Base-by-base conservation (phyloP, 257 asterid species). In the Mitragyna speciosa region DNA sequence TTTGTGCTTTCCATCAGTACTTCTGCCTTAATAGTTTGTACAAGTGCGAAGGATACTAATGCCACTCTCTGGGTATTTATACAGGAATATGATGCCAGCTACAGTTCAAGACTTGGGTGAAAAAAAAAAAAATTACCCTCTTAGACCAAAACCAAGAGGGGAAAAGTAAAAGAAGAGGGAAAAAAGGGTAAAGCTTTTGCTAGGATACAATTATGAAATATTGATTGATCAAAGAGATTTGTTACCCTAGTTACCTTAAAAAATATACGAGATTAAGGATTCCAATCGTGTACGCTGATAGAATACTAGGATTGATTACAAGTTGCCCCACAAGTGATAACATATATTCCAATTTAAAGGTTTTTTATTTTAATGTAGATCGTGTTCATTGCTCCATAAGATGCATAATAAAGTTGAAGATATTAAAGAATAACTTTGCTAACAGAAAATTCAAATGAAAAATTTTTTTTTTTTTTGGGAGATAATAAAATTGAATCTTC, bases 1-100 rank as follows among this genome's bases (percentile, higher is more conserved):
- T 80, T 77, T 41, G 75, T 33, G 36, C 64, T 84, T 68, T 80
- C 94, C 96, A 89, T 87, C 66, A 6, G 69, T 75, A 36, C 45
- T 51, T 58, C 56, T 2, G 30, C 6, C 33, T 39, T 9, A 48
- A 1, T 71, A 16, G 1, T 30, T 26, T 19, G 51, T 47, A 3
- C 10, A 17, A 75, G 58, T 56, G 63, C 17, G 12, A 14, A 5
- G 78, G 45, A 10, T n/a, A 28, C 20, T 31, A 19, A 33, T 17
- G 58, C 45, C 45, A 10, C 49, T 19, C 8, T 30, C 26, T 20
- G 78, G 51, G 58, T 78, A 78, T 87, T 82, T 78, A 76, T 76
- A 76, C 26, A 52, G 75, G 69, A 51, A 68, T 41, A 45, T 70
- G 74, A 3, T 4, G 74, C 19, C 54, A 43, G 22, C 54, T 36